These are phyloP conservation scores for Xylariales sp. DNA, from an alignment of 2,329 filamentous ascomycete genomes.

Conservation along the genomic window DNA sequence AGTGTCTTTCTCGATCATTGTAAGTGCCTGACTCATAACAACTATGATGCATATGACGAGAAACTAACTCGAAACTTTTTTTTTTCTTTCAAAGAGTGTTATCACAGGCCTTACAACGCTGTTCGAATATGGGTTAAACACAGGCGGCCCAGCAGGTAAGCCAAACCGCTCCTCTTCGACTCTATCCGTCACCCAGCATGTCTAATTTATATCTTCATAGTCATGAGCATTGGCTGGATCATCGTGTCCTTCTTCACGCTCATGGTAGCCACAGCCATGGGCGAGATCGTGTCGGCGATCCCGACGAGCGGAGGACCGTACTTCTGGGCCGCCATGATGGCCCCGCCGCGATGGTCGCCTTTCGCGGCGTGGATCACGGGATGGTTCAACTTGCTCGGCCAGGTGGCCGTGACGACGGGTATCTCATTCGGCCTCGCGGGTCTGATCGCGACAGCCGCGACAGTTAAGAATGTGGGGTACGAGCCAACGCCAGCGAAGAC, in stretches of 20 bases:
- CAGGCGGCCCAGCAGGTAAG: constrained; percentile 60
- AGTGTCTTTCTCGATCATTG: constrained; percentile 71
- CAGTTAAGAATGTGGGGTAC: constrained; percentile 53
- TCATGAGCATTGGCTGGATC: constrained; percentile 60
- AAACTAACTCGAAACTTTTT: constrained; percentile 2
- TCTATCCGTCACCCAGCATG: not conserved
- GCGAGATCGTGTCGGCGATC: constrained; percentile 69
- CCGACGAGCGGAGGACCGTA: constrained; percentile 69
- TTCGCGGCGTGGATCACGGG: constrained; percentile 56
- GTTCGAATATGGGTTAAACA: constrained; percentile 66
- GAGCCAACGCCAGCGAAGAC: constrained; percentile 59
- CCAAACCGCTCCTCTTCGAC: not conserved
- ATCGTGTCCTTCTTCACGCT: constrained; percentile 66
- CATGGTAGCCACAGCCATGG: constrained; percentile 66
- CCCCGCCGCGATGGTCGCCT: constrained; percentile 57
- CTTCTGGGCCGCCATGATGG: constrained; percentile 69
- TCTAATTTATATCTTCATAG: constrained; percentile 23
- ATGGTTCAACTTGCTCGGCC: constrained; percentile 57
- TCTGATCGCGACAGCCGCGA: constrained; percentile 53
- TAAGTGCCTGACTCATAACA: constrained; percentile 47
- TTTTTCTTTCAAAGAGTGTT: constrained; percentile 58
- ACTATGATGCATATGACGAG: not conserved
- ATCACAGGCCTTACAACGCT: constrained; percentile 70
- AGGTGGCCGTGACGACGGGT: constrained; percentile 57
- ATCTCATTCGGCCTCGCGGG: constrained; percentile 56